Evolutionary conservation across 75 land plant species (phyloP), one percentile per base, ranked within the genome.

Genomic region (Adiantum capillusveneris): DNA sequence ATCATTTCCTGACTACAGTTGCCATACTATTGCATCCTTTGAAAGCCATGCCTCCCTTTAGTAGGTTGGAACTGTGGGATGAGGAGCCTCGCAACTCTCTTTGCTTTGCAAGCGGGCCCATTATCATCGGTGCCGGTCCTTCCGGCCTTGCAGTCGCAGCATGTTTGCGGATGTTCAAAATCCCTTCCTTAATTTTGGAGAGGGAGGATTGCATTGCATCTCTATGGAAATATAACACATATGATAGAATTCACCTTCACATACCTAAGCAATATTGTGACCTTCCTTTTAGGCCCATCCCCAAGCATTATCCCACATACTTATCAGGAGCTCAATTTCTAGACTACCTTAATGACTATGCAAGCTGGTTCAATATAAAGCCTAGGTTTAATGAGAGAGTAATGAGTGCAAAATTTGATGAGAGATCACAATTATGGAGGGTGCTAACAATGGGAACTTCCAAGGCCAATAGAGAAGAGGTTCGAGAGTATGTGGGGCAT

Each of bases 211-310:
- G 89, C 74, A 70, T 85, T 29, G 94, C 86, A 44, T 85, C 94
- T 0, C 52, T 85, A 0, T 88, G 94, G 90, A 77, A 82, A 60
- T 48, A 68, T 37, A 60, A 54, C 20, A 79, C 86, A 25, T 88
- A 84, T 45, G 83, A 88, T 43, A 80, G 88, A 29, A 77, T 88
- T 20, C 77, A 69, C 39, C 88, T 88, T 25, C 93, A 88, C 56
- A 74, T 88, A 0, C 93, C 92, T 42, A 87, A 76, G 53, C 69
- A 79, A 16, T 87, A 78, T 64, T 87, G 88, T 57, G 52, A 81
- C 59, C 75, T 87, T 0, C 92, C 88, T 0, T 30, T 64, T 44
- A 9, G 62, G 28, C 73, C 81, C 1, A 79, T 88, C 69, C 88
- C 93, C 0, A 62, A 56, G 9, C 9, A 74, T 19, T 88, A 68